Evolutionary conservation across 176 grass and related monocot genomes (phyloP), one percentile per base, ranked within the genome.

Genomic region (Juncus effusus): DNA sequence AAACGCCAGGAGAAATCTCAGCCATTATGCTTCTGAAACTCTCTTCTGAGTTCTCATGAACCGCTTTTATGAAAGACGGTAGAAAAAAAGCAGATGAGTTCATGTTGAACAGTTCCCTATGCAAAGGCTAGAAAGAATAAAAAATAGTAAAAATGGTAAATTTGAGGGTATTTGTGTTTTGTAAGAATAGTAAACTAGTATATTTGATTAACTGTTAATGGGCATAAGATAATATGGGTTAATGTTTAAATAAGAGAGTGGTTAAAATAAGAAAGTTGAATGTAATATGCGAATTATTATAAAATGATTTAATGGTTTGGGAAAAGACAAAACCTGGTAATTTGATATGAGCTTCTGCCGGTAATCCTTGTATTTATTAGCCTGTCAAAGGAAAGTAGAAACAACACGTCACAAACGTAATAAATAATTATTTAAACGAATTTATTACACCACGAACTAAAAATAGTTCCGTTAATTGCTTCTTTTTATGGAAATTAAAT

Each of bases 361-460:
- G 62, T 96, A 96, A 56, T 91, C 93, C 74, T 83, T 96, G 58
- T 96, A 79, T 58, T 88, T 86, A 40, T 88, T 87, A 74, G 83
- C 77, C 93, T 96, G 52, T 7, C 61, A 84, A 16, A 57, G 62
- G 14, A 38, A 61, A 59, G 49, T 56, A 61, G 65, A 15, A 38
- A 47, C 55, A 15, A 66, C 14, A 16, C 55, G 16, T 7, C 4
- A 40, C 10, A 50, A 68, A 3, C 4, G 50, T 36, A 28, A 12
- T 49, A 38, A 50, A 49, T 56, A 28, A 28, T 28, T 28, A 28
- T 28, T 28, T 28, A 28, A 28, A 28, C 19, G 19, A 28, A 28
- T 28, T 28, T 44, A 75, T 2, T 51, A 7, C 12, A 63, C 12
- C 19, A 59, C 6, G 14, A 59, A 59, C 6, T 6, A 59, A 14